Evolutionary conservation across 2,329 filamentous ascomycete genomes (phyloP), one percentile per base, ranked within the genome.

Genomic region (Beauveria caledonica): DNA sequence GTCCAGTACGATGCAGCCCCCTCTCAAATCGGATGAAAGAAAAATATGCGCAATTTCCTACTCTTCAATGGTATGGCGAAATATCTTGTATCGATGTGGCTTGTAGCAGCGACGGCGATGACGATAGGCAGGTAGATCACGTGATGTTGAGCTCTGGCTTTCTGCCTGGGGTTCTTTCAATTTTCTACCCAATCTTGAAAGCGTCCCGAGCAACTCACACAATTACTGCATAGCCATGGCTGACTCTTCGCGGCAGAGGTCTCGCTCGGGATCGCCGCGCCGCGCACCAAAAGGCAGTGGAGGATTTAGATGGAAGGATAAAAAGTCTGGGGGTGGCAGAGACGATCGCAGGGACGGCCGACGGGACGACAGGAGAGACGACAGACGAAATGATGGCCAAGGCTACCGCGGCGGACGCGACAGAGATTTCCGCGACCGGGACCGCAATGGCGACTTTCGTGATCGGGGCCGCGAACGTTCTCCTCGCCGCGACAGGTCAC

Each of bases 251-350:
- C 58, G 54, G 23, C 65, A 64, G 59, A 63, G 66, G 60, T 65
- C 64, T 42, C 65, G 68, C 46, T 68, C 69, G 21, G 62, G 67
- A 21, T 71, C 70, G 1, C 70, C 70, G 4, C 65, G 67, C 10
- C 62, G 65, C 3, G 64, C 64, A 1, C 65, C 67, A 9, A 68
- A 64, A 36, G 62, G 65, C 39, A 68, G 64, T 52, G 78, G 80
- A 5, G 81, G 82, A 10, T 83, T 86, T 65, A 79, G 78, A 65
- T 86, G 80, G 77, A 86, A 86, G 66, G 81, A 83, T 58, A 80
- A 77, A 74, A 76, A 56, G 76, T 80, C 56, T 75, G 53, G 78
- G 63, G 71, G 74, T 13, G 74, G 77, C 54, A 69, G 70, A 7
- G 71, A 74, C 42, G 75, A 78, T 19, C 70, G 73, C 48, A 68